Base-by-base conservation (phyloP, 257 asterid genomes). In the Solanum paucissectum region DNA sequence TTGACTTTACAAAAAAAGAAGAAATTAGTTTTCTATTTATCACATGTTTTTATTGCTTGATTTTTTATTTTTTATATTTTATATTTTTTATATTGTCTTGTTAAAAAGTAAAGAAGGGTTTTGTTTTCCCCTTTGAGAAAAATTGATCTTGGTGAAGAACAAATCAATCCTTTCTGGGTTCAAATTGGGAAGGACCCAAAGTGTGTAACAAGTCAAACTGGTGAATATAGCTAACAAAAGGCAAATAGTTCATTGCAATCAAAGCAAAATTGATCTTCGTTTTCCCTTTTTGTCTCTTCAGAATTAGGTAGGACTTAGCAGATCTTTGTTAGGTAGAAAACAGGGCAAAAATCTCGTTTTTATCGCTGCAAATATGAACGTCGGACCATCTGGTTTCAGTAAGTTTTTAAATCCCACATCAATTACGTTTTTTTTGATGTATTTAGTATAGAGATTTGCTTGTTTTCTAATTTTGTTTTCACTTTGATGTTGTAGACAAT, bases 331-430 rank as follows among this genome's bases (percentile, higher is more conserved):
- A 27, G 74, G 36, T 27, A 25, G 33, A 68, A 27, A 29, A 12
- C 16, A 38, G 23, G 69, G 37, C 11, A 46, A 49, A 46, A 55
- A 86, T 86, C 92, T 91, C 89, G 92, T 94, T 90, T 93, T 93
- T 36, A 91, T 93, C 92, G 88, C 91, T 92, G 88, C 91, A 90
- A 95, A 58, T 89, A 97, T 96, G 99, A 96, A 97, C 98, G 98
- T 98, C 93, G 98, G 98, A 90, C 98, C 98, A 89, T 95, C 98
- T 92, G 99, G 99, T 91, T 97, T 97, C 95, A 93, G 98, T 97
- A 93, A 49, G 98, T 88, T 64, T 88, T 58, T 83, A 68, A 83
- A 83, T 86, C 83, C 10, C 77, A 12, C 20, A 60, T 42, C 73
- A 72, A n/a, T 62, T 72, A 21, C 40, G 3, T 3, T 27, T 79